Conservation (phyloP, 2,329 filamentous ascomycete genomes). For the Penicillium fuscoglaucum region DNA sequence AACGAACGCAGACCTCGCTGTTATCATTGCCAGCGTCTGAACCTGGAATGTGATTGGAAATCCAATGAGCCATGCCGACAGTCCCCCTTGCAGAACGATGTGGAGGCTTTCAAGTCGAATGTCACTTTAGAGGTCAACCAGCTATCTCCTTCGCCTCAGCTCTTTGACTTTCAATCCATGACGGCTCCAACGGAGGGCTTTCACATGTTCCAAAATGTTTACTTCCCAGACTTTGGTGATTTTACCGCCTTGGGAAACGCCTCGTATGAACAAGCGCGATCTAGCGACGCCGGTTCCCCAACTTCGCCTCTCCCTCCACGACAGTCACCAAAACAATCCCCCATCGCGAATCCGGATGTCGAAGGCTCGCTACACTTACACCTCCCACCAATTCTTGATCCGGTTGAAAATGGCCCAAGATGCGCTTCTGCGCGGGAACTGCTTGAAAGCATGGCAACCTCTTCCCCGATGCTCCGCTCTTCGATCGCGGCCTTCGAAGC, state of each 20-base stretch:
- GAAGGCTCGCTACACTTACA: background rate
- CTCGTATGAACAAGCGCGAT: background rate
- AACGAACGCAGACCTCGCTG: constrained; percentile 1
- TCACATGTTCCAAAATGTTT: background rate
- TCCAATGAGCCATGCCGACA: background rate
- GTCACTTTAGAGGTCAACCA: background rate
- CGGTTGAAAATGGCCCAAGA: background rate
- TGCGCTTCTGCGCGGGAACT: background rate
- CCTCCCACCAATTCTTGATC: background rate
- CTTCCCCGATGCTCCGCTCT: background rate
- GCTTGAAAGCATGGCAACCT: background rate
- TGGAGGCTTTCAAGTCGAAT: background rate
- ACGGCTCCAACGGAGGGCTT: background rate
- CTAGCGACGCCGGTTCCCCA: background rate
- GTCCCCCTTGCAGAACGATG: background rate
- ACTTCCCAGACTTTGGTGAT: constrained; percentile 3
- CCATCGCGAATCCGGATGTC: background rate
- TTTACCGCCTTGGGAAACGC: background rate
- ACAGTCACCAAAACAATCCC: background rate
- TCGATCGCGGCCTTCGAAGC: background rate
- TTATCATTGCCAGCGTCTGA: background rate
- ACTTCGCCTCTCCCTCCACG: background rate
- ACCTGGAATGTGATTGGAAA: background rate
- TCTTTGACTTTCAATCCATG: background rate
- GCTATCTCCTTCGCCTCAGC: background rate